Percentiles rank a stretch among this genome's conserved stretches.
Evolutionary conservation across 108 stramenopile species (phyloP).

Genomic region (Asterionellopsis glacialis): DNA sequence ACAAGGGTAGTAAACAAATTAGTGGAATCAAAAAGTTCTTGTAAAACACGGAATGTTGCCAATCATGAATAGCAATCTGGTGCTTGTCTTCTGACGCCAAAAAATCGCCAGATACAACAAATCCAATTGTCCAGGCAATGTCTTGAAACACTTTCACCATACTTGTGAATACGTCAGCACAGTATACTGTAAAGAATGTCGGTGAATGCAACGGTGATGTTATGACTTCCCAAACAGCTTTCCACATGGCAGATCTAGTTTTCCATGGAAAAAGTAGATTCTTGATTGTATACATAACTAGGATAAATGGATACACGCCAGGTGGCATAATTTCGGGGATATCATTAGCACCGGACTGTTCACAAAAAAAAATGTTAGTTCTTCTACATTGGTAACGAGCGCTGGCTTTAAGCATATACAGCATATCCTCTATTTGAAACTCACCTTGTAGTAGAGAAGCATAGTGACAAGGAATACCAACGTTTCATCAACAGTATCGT

Average conservation of each 20-base stretch:
- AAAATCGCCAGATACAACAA: constrained; percentile 82
- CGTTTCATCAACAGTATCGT: constrained; percentile 80
- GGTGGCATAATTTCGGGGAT: constrained; percentile 75
- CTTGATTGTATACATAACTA: constrained; percentile 65
- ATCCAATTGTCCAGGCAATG: constrained; percentile 81
- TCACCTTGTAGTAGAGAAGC: constrained; percentile 74
- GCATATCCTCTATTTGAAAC: not conserved
- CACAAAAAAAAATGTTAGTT: not conserved
- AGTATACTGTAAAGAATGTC: constrained; percentile 81
- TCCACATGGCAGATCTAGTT: constrained; percentile 77
- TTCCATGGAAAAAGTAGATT: constrained; percentile 74
- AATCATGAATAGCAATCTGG: constrained; percentile 20
- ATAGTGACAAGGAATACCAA: constrained; percentile 64
- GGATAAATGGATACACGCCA: constrained; percentile 70
- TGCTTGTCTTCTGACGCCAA: constrained; percentile 35
- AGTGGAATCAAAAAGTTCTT: constrained; percentile 76
- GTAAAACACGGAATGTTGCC: constrained; percentile 58
- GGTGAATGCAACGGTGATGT: constrained; percentile 71
- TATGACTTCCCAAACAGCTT: constrained; percentile 60
- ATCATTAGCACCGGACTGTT: constrained; percentile 50
- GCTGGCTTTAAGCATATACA: too few relatives aligned
- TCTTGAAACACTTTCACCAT: constrained; percentile 94
- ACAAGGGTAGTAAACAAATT: constrained; percentile 74
- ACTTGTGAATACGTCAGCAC: constrained; percentile 85
- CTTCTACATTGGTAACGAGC: too few relatives aligned